These are phyloP conservation scores for Daldinia concentrica DNA, from an alignment of 495 filamentous ascomycete genomes.

Conservation along the genomic window DNA sequence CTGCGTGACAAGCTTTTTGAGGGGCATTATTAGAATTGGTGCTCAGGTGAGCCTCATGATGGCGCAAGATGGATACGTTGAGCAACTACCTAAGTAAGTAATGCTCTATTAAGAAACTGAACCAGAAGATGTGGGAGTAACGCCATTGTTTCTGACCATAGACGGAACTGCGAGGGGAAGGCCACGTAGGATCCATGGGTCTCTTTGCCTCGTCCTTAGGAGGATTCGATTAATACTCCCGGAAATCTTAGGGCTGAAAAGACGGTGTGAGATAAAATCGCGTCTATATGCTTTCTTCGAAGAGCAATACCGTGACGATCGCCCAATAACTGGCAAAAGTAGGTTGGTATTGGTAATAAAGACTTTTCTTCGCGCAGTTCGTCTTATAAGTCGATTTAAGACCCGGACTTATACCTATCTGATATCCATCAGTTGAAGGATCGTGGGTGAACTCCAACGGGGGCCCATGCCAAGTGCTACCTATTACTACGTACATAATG, in stretches of 20 bases:
- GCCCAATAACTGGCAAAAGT: conserved; percentile 14
- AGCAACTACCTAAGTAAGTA: conserved; percentile 1
- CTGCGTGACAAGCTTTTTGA: conserved; percentile 28
- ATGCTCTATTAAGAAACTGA: not conserved
- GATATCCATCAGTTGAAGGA: conserved; percentile 34
- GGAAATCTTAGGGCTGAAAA: conserved; percentile 35
- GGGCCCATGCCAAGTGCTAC: conserved; percentile 34
- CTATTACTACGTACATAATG: conserved; percentile 30
- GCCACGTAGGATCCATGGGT: conserved; percentile 22
- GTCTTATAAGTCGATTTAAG: conserved; percentile 14
- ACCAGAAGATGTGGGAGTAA: conserved; percentile 6
- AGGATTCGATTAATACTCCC: conserved; percentile 35
- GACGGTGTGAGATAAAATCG: conserved; percentile 40
- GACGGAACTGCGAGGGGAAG: conserved; percentile 7
- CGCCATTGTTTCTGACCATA: not conserved
- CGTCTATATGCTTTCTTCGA: conserved; percentile 18
- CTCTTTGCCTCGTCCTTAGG: conserved; percentile 25
- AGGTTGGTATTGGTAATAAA: conserved; percentile 30
- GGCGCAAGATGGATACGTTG: not conserved
- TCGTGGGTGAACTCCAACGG: conserved; percentile 37
- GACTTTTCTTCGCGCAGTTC: not conserved
- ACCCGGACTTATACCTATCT: conserved; percentile 23
- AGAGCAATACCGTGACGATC: conserved; percentile 14
- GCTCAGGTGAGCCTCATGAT: conserved; percentile 36
- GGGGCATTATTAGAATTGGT: conserved; percentile 12